phyloP scores from a whole-genome alignment of 2,329 filamentous ascomycete species.

The Aspergillus sp. region DNA sequence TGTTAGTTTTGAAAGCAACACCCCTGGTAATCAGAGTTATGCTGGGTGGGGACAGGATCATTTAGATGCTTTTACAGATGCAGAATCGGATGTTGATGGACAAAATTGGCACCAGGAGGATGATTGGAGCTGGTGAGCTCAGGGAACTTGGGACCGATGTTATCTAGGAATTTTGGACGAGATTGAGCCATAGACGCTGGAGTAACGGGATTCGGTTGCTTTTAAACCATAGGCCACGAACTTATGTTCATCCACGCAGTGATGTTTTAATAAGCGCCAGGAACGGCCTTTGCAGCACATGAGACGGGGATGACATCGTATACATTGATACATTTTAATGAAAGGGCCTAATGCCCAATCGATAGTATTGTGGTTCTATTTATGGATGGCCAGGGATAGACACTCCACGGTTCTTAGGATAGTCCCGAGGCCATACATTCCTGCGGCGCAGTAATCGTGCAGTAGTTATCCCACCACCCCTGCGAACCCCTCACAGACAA shows the following conservation, averaged over 20 bases:
- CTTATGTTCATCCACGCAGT: neutral
- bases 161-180: neutral
- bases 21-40: too few relatives aligned
- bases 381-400: neutral
- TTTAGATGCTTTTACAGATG: too few relatives aligned
- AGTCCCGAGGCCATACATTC: neutral
- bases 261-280: slow-evolving; percentile 3
- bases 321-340: neutral
- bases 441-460: neutral
- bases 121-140: too few relatives aligned
- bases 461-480: neutral
- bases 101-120: too few relatives aligned
- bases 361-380: neutral
- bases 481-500: neutral
- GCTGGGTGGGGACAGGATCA: too few relatives aligned
- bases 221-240: neutral
- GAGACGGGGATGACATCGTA: neutral
- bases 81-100: too few relatives aligned
- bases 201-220: neutral
- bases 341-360: neutral
- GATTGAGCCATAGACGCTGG: neutral
- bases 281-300: neutral
- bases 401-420: neutral
- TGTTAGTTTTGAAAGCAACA: too few relatives aligned
- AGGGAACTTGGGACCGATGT: neutral